phyloP scores from a whole-genome alignment of 176 grass and related monocot species.

The Rhynchospora tenuis region DNA sequence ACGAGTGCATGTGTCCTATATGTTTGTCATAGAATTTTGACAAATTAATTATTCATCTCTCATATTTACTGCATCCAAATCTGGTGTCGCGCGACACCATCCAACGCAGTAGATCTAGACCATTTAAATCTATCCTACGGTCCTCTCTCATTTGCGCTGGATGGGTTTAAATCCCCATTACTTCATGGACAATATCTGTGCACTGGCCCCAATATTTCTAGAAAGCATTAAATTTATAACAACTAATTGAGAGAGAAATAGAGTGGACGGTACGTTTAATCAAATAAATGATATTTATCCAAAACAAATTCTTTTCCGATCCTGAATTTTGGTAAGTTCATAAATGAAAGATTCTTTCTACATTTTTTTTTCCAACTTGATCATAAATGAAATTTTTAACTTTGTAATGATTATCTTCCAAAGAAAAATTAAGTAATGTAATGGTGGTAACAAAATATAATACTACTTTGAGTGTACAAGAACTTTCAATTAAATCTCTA shows the following conservation, averaged over 20 bases:
- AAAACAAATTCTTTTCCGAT: background rate
- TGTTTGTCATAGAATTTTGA: too few species aligned
- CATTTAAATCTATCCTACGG: too few species aligned
- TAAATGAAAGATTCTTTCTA: background rate
- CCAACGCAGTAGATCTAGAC: too few species aligned
- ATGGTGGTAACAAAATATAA: background rate
- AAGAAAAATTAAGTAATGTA: background rate
- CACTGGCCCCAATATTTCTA: slow-evolving; percentile 50
- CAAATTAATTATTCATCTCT: too few species aligned
- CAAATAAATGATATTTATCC: too few species aligned
- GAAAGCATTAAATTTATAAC: slow-evolving; percentile 29
- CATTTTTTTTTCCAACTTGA: background rate
- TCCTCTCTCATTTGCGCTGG: background rate
- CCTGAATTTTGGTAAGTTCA: background rate
- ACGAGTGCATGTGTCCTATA: too few species aligned
- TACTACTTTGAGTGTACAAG: background rate
- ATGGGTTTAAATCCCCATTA: too few species aligned
- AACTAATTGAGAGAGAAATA: background rate
- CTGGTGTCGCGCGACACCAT: too few species aligned
- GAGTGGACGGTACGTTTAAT: slow-evolving; percentile 5
- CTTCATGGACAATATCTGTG: slow-evolving; percentile 42
- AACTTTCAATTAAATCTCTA: too few species aligned
- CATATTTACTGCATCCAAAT: too few species aligned
- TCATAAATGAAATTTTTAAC: too few species aligned
- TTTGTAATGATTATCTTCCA: too few species aligned